A percentile compares a stretch with the other conserved stretches of the same genome.
Conservation (phyloP, 331 rosid genomes). For the Dryas integrifolia region DNA sequence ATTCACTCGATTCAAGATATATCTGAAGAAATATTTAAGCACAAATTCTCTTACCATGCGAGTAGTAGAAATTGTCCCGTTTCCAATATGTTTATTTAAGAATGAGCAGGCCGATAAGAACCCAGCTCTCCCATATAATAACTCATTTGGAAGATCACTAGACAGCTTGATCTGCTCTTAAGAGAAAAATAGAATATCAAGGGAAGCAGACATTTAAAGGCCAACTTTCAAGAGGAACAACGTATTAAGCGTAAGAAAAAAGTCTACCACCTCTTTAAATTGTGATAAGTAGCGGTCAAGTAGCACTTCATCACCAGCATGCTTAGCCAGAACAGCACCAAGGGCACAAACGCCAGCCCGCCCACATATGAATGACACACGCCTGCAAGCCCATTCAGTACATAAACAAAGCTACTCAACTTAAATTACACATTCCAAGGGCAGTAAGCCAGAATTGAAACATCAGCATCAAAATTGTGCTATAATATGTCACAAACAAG, state of each 20-base stretch:
- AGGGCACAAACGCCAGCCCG: constrained; percentile 75
- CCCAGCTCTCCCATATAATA: constrained; percentile 73
- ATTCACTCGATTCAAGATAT: constrained; percentile 3
- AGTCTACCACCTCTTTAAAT: constrained; percentile 50
- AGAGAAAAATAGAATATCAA: constrained; percentile 17
- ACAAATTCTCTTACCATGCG: constrained; percentile 42
- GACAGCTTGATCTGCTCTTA: constrained; percentile 58
- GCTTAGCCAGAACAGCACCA: constrained; percentile 80
- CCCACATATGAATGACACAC: constrained; percentile 69
- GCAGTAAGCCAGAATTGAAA: neutral
- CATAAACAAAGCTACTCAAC: neutral
- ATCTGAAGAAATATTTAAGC: constrained; percentile 7
- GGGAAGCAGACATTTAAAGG: constrained; percentile 6
- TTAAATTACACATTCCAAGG: constrained; percentile 13
- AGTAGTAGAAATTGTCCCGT: constrained; percentile 41
- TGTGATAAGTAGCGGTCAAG: constrained; percentile 50
- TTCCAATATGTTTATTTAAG: constrained; percentile 65
- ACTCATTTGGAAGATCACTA: constrained; percentile 63
- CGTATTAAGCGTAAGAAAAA: constrained; percentile 11
- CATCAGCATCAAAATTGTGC: neutral
- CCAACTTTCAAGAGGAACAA: constrained; percentile 13
- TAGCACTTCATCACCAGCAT: constrained; percentile 50
- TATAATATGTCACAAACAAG: neutral
- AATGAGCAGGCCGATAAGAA: constrained; percentile 78
- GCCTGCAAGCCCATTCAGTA: constrained; percentile 44